These are phyloP conservation scores for Aristolochia fimbriata DNA, from an alignment of 164 flowering plant species.

Conservation along the genomic window DNA sequence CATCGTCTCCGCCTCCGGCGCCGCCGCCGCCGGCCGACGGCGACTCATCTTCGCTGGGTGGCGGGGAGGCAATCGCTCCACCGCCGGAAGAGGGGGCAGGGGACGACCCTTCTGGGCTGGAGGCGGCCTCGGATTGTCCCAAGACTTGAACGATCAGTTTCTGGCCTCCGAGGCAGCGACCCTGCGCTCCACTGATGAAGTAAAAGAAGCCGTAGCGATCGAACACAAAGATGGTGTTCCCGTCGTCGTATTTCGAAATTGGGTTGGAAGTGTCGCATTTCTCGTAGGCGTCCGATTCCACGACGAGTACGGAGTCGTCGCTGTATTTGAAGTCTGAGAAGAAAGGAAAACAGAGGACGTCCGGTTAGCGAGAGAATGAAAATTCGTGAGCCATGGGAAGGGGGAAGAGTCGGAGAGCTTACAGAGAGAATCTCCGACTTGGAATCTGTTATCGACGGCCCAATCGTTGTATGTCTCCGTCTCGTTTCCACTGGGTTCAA, in stretches of 20 bases:
- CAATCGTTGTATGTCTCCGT: conserved; percentile 36
- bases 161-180: conserved; percentile 38
- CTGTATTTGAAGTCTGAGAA: conserved; percentile 43
- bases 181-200: conserved; percentile 43
- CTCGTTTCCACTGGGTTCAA: conserved; percentile 29
- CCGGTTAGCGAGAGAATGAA: not conserved
- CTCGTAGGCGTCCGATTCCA: conserved; percentile 27
- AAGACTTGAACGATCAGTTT: conserved; percentile 35
- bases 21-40: no score
- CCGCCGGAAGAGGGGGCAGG: conserved; percentile 13
- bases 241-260: conserved; percentile 23
- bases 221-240: conserved; percentile 29
- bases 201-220: conserved; percentile 42
- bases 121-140: conserved; percentile 19
- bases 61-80: not conserved
- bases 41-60: not conserved
- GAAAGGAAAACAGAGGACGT: not conserved
- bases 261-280: conserved; percentile 29
- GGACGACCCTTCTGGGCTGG: conserved; percentile 12
- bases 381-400: no score
- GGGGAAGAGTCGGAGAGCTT: conserved; percentile 11
- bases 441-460: conserved; percentile 50
- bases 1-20: no score
- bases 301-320: conserved; percentile 51
- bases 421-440: conserved; percentile 49